phyloP scores from a whole-genome alignment of 2,329 filamentous ascomycete genomes.

The Elsinoe ampelina region DNA sequence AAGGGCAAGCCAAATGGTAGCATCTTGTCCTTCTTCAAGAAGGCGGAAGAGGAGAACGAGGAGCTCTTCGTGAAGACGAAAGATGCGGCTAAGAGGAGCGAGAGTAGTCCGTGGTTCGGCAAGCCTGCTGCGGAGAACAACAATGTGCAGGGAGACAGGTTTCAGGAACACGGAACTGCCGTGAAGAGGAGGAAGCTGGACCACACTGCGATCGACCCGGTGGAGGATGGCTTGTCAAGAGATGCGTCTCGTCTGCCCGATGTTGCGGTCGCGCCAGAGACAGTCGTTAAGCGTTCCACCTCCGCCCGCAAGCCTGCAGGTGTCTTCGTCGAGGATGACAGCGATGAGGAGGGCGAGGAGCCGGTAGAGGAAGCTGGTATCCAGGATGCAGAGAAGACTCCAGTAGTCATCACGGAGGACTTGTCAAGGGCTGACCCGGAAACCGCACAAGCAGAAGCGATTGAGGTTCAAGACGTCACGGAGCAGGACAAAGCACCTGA shows the following conservation, averaged over 20 bases:
- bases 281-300: background rate
- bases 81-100: background rate
- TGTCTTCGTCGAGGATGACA: conserved; percentile 62
- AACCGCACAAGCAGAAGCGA: background rate
- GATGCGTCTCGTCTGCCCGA: conserved; percentile 32
- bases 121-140: conserved; percentile 18
- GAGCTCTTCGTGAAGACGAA: conserved; percentile 28
- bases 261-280: background rate
- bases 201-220: conserved; percentile 13
- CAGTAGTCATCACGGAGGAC: background rate
- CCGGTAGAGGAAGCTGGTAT: conserved; percentile 14
- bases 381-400: background rate
- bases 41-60: conserved; percentile 32
- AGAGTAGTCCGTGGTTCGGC: conserved; percentile 9
- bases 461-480: background rate
- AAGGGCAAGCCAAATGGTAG: conserved; percentile 39
- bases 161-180: conserved; percentile 35
- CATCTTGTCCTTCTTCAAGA: conserved; percentile 48
- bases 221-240: conserved; percentile 25
- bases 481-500: background rate
- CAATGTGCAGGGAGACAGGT: conserved; percentile 24
- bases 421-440: background rate
- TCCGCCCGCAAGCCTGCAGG: conserved; percentile 32
- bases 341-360: conserved; percentile 37
- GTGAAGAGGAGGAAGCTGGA: conserved; percentile 34